Evolutionary conservation across 2,329 filamentous ascomycete species (phyloP).

Genomic region (Pseudogymnoascus verrucosus): DNA sequence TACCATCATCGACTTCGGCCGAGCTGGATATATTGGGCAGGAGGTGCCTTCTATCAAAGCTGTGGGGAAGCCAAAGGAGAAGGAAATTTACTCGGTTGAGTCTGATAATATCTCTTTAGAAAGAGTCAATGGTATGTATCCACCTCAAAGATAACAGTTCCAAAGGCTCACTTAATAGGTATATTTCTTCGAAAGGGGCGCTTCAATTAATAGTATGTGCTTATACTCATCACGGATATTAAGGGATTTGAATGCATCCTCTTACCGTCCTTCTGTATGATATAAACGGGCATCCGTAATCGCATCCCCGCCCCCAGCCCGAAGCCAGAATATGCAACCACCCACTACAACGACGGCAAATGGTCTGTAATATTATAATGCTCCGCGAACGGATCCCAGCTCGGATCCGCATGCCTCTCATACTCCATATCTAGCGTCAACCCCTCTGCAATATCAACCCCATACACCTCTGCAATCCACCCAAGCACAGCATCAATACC

Average conservation of each 20-base stretch:
- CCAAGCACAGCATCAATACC: constrained; percentile 28
- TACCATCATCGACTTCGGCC: neutral
- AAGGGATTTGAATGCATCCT: too few relatives aligned
- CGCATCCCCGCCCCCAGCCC: neutral
- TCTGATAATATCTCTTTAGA: neutral
- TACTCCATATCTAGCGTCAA: constrained; percentile 3
- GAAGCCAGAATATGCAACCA: neutral
- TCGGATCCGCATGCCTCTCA: constrained; percentile 35
- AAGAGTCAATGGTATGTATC: neutral
- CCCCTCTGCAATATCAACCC: neutral
- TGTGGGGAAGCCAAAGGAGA: neutral
- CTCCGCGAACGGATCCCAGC: constrained; percentile 48
- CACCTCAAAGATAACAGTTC: neutral
- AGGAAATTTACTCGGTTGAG: neutral
- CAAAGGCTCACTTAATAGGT: neutral
- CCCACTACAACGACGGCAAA: neutral
- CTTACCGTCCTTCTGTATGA: too few relatives aligned
- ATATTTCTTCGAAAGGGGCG: neutral
- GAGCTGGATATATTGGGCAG: neutral
- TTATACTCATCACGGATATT: neutral
- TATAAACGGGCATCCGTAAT: neutral
- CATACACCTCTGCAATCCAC: constrained; percentile 5
- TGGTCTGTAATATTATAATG: constrained; percentile 3
- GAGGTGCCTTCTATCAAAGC: neutral
- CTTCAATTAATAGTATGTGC: neutral